A percentile compares a stretch with the other conserved stretches of the same genome.
These are phyloP conservation scores for Saksenaea vasiformis DNA, from an alignment of 371 early-diverging fungal genomes.

Conservation along the genomic window DNA sequence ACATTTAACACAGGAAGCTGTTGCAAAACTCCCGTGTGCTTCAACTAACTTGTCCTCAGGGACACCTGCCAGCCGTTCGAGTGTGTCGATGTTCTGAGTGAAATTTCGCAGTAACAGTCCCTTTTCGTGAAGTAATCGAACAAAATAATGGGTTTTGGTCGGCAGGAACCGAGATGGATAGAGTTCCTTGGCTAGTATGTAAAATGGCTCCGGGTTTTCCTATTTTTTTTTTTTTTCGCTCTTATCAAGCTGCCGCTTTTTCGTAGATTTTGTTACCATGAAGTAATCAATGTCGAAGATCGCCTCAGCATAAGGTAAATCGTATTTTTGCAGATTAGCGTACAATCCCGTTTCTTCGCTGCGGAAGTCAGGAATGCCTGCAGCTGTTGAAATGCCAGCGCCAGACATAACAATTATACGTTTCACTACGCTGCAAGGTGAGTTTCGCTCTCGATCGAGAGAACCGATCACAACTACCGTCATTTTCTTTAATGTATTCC, in stretches of 20 bases:
- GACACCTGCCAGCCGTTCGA: slow-evolving; percentile 88
- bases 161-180: slow-evolving; percentile 86
- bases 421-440: slow-evolving; percentile 43
- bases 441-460: background rate
- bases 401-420: slow-evolving; percentile 92
- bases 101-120: slow-evolving; percentile 78
- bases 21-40: slow-evolving; percentile 93
- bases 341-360: slow-evolving; percentile 92
- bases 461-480: slow-evolving; percentile 18
- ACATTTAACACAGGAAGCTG: slow-evolving; percentile 77
- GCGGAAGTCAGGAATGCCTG: slow-evolving; percentile 93
- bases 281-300: slow-evolving; percentile 95
- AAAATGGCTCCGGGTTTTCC: slow-evolving; percentile 88
- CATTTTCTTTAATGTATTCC: slow-evolving; percentile 27
- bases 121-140: slow-evolving; percentile 75
- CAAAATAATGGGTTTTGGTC: slow-evolving; percentile 86
- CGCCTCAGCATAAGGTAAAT: slow-evolving; percentile 91
- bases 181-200: slow-evolving; percentile 86
- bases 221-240: slow-evolving; percentile 16
- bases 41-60: slow-evolving; percentile 77
- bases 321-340: slow-evolving; percentile 83
- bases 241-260: background rate
- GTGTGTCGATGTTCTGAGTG: slow-evolving; percentile 96
- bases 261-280: slow-evolving; percentile 32
- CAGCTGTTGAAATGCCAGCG: slow-evolving; percentile 93